Evolutionary conservation across 163 green algal species (phyloP).

Genomic region (Chlamydomonas reinhardtii): DNA sequence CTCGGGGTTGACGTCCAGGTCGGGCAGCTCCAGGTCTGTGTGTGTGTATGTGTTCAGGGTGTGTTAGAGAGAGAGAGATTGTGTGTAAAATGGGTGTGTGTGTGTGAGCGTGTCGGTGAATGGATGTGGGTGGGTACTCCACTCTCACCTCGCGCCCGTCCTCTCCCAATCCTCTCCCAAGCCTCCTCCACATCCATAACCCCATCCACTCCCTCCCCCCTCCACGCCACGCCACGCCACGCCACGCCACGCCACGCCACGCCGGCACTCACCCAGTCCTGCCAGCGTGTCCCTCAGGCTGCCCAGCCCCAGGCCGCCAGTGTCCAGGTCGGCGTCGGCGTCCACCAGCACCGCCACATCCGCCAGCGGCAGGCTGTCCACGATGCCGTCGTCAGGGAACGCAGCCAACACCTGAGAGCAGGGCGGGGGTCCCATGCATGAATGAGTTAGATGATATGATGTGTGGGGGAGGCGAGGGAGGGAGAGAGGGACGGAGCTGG

Average conservation of each 20-base stretch:
- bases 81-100: no score
- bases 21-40: not conserved
- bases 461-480: not conserved
- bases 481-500: no score
- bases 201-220: no score
- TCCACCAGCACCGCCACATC: slow-evolving; percentile 9
- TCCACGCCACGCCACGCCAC: no score
- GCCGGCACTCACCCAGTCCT: no score
- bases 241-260: no score
- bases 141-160: no score
- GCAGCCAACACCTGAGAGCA: not conserved
- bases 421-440: not conserved
- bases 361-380: not conserved
- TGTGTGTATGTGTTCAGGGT: not conserved
- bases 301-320: not conserved
- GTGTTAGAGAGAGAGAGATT: no score
- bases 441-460: not conserved
- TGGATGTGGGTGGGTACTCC: no score
- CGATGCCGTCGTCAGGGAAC: not conserved
- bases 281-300: not conserved
- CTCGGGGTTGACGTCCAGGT: not conserved
- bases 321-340: slow-evolving; percentile 1
- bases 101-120: no score
- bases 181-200: no score
- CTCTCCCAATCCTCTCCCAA: no score